These are phyloP conservation scores for Populus davidiana DNA, from an alignment of 345 rosid genomes.

Conservation along the genomic window DNA sequence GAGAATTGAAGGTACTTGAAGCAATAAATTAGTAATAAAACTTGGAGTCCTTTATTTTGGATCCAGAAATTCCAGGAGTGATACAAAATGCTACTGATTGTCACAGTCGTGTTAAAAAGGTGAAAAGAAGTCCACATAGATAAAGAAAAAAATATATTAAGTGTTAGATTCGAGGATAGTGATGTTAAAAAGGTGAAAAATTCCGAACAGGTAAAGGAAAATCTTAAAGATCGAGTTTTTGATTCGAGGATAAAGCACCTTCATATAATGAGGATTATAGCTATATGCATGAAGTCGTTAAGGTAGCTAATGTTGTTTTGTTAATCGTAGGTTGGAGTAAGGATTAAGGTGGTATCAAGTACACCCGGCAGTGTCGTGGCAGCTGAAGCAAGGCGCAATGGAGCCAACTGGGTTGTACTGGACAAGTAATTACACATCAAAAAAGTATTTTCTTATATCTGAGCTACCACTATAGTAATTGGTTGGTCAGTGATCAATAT, in stretches of 20 bases:
- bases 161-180: not conserved
- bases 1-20: not conserved
- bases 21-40: not conserved
- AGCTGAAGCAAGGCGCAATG: slow-evolving; percentile 52
- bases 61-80: not conserved
- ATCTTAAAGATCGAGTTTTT: not conserved
- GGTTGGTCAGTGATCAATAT: slow-evolving; percentile 8
- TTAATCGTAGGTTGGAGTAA: slow-evolving; percentile 54
- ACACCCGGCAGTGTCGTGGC: slow-evolving; percentile 51
- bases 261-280: not conserved
- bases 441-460: slow-evolving; percentile 59
- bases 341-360: slow-evolving; percentile 62
- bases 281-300: not conserved
- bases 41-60: not conserved
- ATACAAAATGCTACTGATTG: not conserved
- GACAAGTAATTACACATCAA: slow-evolving; percentile 66
- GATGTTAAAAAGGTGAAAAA: not conserved
- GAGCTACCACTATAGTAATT: slow-evolving; percentile 20
- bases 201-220: not conserved
- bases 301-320: slow-evolving; percentile 5
- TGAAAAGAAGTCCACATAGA: not conserved
- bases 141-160: not conserved
- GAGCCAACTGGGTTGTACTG: slow-evolving; percentile 77
- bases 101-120: not conserved
- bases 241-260: too few species aligned